Conservation (phyloP, 306 rosid species). For the Ormosia semicastrata region DNA sequence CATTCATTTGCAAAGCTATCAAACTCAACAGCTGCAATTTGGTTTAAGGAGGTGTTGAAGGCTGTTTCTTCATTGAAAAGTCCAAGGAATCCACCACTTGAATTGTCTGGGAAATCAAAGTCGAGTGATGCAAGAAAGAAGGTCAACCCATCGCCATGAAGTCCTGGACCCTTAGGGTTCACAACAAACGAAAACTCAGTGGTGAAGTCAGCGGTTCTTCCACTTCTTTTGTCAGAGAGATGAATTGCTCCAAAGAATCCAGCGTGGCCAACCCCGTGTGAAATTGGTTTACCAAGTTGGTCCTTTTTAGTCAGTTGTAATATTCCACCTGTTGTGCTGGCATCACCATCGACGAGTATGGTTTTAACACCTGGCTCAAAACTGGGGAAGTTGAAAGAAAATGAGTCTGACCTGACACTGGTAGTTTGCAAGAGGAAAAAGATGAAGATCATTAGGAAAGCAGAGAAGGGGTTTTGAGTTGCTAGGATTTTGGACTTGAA, state of each 20-base stretch:
- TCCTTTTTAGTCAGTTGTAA: slow-evolving; percentile 22
- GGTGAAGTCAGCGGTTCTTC: slow-evolving; percentile 2
- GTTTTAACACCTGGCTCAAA: neutral
- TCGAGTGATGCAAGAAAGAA: slow-evolving; percentile 25
- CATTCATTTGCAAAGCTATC: slow-evolving; percentile 31
- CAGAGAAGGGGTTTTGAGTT: neutral
- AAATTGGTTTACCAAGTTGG: neutral
- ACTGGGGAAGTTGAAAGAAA: neutral
- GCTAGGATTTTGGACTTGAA: neutral
- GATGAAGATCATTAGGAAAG: neutral
- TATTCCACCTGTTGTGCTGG: neutral
- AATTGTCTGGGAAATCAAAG: neutral
- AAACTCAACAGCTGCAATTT: slow-evolving; percentile 39
- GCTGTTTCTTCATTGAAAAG: slow-evolving; percentile 13
- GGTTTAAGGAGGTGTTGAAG: neutral
- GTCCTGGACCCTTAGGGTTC: neutral
- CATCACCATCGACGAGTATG: neutral
- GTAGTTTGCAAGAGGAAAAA: neutral
- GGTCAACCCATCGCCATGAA: slow-evolving; percentile 35
- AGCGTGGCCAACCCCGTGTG: slow-evolving; percentile 27
- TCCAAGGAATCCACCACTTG: slow-evolving; percentile 21
- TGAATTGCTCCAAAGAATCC: neutral
- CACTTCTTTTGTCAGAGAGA: neutral
- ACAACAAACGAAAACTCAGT: slow-evolving; percentile 28
- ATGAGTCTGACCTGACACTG: slow-evolving; percentile 11